Evolutionary conservation across 2,329 filamentous ascomycete species (phyloP).

Genomic region (Westerdykella aurantiaca): DNA sequence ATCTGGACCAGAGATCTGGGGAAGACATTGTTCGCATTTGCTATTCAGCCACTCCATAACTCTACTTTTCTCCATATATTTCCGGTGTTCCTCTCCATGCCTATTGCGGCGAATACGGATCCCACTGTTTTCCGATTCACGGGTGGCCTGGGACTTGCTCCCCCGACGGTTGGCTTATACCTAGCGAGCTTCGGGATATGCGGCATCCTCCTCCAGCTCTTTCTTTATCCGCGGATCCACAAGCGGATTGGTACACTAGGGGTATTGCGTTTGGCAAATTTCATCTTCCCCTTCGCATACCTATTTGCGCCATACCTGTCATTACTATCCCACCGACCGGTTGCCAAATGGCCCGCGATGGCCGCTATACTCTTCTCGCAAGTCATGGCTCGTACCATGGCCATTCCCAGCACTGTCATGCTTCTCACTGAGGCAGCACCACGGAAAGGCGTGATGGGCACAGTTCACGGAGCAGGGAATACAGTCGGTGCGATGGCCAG

Average conservation of each 20-base stretch:
- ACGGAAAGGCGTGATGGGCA: slow-evolving; percentile 47
- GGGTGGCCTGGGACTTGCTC: slow-evolving; percentile 42
- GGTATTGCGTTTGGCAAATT: slow-evolving; percentile 35
- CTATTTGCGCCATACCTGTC: slow-evolving; percentile 39
- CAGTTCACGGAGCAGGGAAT: slow-evolving; percentile 53
- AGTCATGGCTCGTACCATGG: slow-evolving; percentile 43
- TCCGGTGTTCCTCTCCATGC: slow-evolving; percentile 43
- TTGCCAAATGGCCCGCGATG: slow-evolving; percentile 37
- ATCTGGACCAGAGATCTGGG: slow-evolving; percentile 42
- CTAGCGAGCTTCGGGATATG: slow-evolving; percentile 42
- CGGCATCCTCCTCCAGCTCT: slow-evolving; percentile 41
- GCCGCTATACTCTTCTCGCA: slow-evolving; percentile 36
- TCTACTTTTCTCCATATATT: slow-evolving; percentile 44
- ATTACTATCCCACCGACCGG: slow-evolving; percentile 28
- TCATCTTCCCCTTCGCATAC: slow-evolving; percentile 43
- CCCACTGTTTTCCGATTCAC: slow-evolving; percentile 37
- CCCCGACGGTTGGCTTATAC: slow-evolving; percentile 40
- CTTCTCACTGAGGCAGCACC: slow-evolving; percentile 56
- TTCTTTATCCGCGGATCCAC: slow-evolving; percentile 39
- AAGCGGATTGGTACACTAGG: slow-evolving; percentile 35
- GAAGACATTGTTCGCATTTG: slow-evolving; percentile 39
- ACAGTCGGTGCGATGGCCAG: slow-evolving; percentile 52
- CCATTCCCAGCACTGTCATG: slow-evolving; percentile 53
- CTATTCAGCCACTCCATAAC: slow-evolving; percentile 41
- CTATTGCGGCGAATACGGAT: slow-evolving; percentile 15